Conservation (phyloP, 129 eudicot genomes). For the Artemisia tridentata region DNA sequence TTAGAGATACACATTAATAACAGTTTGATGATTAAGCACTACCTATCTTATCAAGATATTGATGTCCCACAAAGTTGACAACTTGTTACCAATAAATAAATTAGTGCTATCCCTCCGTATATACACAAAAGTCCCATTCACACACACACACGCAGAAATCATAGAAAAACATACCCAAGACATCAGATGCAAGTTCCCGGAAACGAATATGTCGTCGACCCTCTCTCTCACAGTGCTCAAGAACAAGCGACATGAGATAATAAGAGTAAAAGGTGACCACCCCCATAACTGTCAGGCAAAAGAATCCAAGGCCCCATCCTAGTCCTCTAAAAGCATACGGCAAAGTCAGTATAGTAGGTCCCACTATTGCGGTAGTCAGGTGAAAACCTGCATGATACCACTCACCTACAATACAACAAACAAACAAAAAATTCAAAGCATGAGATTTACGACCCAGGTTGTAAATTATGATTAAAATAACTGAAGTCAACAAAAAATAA, state of each 20-base stretch:
- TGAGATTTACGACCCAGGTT: background rate
- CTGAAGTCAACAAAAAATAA: background rate
- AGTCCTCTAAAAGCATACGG: constrained; percentile 79
- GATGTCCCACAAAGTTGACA: too few species aligned
- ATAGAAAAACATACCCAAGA: constrained; percentile 45
- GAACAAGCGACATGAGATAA: constrained; percentile 83
- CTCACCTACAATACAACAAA: constrained; percentile 48
- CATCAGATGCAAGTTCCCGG: constrained; percentile 90
- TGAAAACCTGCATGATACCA: constrained; percentile 98
- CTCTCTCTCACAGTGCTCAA: constrained; percentile 73
- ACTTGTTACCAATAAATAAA: background rate
- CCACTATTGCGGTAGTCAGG: constrained; percentile 88
- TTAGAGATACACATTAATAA: too few species aligned
- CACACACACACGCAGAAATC: background rate
- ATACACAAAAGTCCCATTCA: background rate
- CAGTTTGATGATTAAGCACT: too few species aligned
- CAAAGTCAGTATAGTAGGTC: constrained; percentile 76
- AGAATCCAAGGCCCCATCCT: constrained; percentile 77
- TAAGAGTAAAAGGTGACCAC: constrained; percentile 80
- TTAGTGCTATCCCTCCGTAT: background rate
- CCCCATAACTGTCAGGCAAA: constrained; percentile 80
- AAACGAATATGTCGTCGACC: constrained; percentile 95
- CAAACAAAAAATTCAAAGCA: background rate
- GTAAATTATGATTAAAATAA: background rate
- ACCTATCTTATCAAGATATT: too few species aligned